Conservation (phyloP, 163 green algal species). For the Prototheca cutis region DNA sequence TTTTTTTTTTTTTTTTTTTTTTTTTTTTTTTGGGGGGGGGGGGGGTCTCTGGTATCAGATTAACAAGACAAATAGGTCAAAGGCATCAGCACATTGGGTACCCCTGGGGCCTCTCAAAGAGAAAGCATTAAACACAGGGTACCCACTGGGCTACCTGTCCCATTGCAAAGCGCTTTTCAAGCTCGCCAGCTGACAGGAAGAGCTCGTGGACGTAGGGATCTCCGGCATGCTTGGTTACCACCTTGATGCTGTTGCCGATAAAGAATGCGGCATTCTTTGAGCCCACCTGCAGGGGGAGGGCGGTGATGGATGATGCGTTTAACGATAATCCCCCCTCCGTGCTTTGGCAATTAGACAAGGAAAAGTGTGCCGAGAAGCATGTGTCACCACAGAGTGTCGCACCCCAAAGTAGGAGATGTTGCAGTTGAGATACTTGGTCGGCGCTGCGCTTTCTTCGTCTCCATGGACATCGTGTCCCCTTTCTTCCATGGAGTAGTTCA, state of each 20-base stretch:
- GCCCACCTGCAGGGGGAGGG: conserved; percentile 44
- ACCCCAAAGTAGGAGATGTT: conserved; percentile 70
- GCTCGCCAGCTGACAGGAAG: conserved; percentile 39
- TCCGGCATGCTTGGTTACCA: conserved; percentile 39
- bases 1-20: no score
- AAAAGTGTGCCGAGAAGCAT: no score
- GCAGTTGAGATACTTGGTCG: conserved; percentile 44
- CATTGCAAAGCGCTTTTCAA: conserved; percentile 55
- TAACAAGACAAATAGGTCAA: no score
- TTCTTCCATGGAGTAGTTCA: conserved; percentile 79
- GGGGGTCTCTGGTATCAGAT: no score
- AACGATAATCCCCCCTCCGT: no score
- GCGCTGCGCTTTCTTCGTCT: not conserved
- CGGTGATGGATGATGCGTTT: no score
- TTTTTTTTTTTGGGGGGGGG: no score
- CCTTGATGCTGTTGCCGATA: conserved; percentile 57
- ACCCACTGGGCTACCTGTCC: not conserved
- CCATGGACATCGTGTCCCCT: conserved; percentile 22
- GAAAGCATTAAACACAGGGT: not conserved
- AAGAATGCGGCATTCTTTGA: conserved; percentile 78
- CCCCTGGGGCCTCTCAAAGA: no score
- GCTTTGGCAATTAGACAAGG: no score
- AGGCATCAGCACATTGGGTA: no score
- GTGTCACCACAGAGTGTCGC: no score
- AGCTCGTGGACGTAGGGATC: conserved; percentile 63